Conservation (phyloP, 129 eudicot species). For the Helianthus tuberosus region DNA sequence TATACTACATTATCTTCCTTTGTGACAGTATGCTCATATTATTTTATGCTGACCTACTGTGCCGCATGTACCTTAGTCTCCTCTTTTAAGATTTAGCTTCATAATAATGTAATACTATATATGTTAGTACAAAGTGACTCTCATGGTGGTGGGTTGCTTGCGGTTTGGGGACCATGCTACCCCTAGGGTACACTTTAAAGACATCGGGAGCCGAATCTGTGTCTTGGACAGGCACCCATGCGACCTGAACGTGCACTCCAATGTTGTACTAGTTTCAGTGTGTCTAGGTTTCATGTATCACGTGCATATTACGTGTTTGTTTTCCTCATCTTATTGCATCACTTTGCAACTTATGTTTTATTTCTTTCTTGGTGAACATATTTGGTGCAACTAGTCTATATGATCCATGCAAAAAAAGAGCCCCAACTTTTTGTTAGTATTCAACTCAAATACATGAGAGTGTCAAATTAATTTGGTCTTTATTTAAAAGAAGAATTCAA, state of each 20-base stretch:
- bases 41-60: conserved; percentile 11
- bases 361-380: neutral
- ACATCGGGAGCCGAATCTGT: conserved; percentile 30
- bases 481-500: neutral
- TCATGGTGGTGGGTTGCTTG: conserved; percentile 35
- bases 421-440: neutral
- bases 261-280: conserved; percentile 21
- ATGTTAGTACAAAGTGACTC: conserved; percentile 24
- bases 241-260: conserved; percentile 38
- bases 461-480: neutral
- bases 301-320: conserved; percentile 19
- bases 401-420: neutral
- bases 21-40: conserved; percentile 32
- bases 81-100: conserved; percentile 31
- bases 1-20: conserved; percentile 38
- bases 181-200: conserved; percentile 35
- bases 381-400: neutral
- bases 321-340: neutral
- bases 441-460: neutral
- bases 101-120: conserved; percentile 14
- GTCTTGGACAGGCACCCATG: conserved; percentile 29
- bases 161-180: conserved; percentile 43
- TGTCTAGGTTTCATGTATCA: conserved; percentile 10
- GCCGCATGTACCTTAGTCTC: conserved; percentile 16
- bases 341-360: neutral